Base-by-base conservation (phyloP, 352 stramenopile genomes). In the Phytophthora palmivora region DNA sequence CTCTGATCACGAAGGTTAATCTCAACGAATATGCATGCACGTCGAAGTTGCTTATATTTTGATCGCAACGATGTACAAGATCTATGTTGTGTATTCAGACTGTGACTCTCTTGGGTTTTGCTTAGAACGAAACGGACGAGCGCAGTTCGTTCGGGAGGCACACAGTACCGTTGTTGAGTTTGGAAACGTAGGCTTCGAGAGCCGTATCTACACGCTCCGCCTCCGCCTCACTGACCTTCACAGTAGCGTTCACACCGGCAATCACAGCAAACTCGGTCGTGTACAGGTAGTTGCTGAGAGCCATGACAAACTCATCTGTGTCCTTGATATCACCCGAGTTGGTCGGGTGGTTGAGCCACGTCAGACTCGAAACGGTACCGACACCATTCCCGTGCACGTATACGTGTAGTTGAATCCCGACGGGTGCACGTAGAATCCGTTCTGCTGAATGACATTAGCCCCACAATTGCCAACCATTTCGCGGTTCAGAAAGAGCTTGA, bases 401-500 rank as follows among this genome's bases (percentile, higher is more conserved):
- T 85, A 92, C 12, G 66, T 70, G 54, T 85, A 92, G 72, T 88
- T 88, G 60, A 92, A 75, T 50, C 81, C 81, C 3, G 74, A 74
- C 18, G 78, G 63, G 54, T 92, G 81, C 21, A 87, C 66, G 69
- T 88, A 91, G 44, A 85, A 78, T 28, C 83, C 83, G 60, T 92
- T 91, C 34, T 76, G 56, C 16, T 77, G 52, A 18, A 90, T 63
- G 10, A 79, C 43, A 22, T 70, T 69, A 39, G 44, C 67, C 14
- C 78, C 84, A 43, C 84, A 91, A 51, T 57, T 84, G 3, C 36
- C 68, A 22, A 48, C 38, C 75, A 88, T 84, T 53, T 91, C 69
- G 18, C 63, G 69, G 16, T 57, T 70, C 51, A 92, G 69, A 38
- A 75, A 89, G 32, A 81, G 70, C 72, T 88, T 89, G 46, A 90